Evolutionary conservation across 164 flowering plant genomes (phyloP), one percentile per base, ranked within the genome.

Genomic region (Platanus orientalis): DNA sequence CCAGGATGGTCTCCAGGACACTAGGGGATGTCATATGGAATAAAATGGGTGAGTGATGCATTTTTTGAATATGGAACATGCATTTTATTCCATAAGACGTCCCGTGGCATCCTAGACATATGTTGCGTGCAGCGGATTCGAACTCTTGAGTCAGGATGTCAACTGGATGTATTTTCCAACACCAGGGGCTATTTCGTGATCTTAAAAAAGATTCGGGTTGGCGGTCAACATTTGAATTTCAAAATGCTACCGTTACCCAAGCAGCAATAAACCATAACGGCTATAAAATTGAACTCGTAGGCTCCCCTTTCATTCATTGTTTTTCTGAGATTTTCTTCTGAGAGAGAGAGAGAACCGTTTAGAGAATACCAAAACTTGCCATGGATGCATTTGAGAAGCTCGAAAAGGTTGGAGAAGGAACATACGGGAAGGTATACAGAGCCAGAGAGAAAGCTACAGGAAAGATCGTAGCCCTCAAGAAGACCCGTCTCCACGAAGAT

Each of bases 321-420:
- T 20, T 1, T 19, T 47, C 12, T 28, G 23, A 12, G 23, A 30
- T 26, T 10, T 20, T 23, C 2, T n/a, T 24, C 19, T n/a, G 34
- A 61, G 60, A 60, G 60, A 57, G 60, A 54, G 57, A 55, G 49
- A 50, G 44, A 26, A 49, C 42, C 58, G 9, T 59, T 40, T 29
- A 57, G 58, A 40, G 56, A 60, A 9, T 65, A 34, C n/a, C 66
- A 54, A 57, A 53, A 56, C 81, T 86, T 6, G 85, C 76, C 20
- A 90, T 89, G 98, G 97, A 94, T 6, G 90, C 82, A 1, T 91
- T 80, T 64, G 94, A 90, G 87, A 91, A 94, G 81, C 78, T 94
- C 1, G 98, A 94, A 83, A 94, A 94, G 68, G 98, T 94, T 0
- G 98, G 98, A 28, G 98, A 94, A 70, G 98, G 98, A 45, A 94